Base-by-base conservation (phyloP, 1,284 basidiomycete genomes). In the Fomitopsis palustris region DNA sequence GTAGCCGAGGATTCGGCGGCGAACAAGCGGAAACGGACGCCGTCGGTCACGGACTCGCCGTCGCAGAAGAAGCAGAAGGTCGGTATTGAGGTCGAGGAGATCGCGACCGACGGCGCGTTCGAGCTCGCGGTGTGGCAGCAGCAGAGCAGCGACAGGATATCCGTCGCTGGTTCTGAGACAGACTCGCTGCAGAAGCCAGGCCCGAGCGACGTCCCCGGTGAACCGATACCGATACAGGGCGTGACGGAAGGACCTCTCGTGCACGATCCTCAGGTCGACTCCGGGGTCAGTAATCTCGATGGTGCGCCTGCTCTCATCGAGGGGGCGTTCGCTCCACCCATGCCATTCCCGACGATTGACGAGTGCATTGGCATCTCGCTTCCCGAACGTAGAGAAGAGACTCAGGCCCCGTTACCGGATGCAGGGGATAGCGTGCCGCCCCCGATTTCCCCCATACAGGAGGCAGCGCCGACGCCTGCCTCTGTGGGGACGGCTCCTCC, bases 81-180 rank as follows among this genome's bases (percentile, higher is more conserved):
- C 7, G 63, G 61, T 8, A 29, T 58, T 19, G 61, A 60, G 12
- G 59, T 61, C 38, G 63, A 54, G 23, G 58, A 56, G 39, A 61
- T 63, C 9, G 38, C 49, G 35, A 21, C 37, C 29, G 43, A 60
- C 49, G 52, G 54, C 39, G 42, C 47, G n/a, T 27, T 59, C 12
- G 21, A 47, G 25, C 57, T 58, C 21, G 58, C 53, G 17, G 57
- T 54, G 37, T 49, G 43, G 53, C 53, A 55, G 38, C 37, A 37
- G 16, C 49, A 52, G 31, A 9, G 14, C 25, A 52, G 33, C 17
- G 49, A 37, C 9, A 14, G 14, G 9, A 17, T 19, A 27, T 52
- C 49, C 14, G 31, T 29, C 31, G 14, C 49, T 7, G 31, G 31
- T 3, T 52, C 49, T 14, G 25, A 47, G 25, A 5, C 33, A 17